Evolutionary conservation across 2,329 filamentous ascomycete species (phyloP), one percentile per base, ranked within the genome.

Genomic region (Beauveria sp.): DNA sequence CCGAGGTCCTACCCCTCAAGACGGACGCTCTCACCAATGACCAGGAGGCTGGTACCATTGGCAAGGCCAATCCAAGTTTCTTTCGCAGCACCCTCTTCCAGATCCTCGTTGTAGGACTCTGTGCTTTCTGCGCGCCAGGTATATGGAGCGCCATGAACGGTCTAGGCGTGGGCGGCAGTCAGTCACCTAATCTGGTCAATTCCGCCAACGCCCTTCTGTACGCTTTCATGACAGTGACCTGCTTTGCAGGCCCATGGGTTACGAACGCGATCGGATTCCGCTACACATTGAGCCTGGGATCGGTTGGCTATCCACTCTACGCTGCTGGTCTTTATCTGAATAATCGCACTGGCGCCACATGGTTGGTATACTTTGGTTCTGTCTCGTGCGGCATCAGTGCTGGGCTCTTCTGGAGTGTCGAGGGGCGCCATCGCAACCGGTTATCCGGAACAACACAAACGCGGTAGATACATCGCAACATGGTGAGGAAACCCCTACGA

Each of bases 331-430:
- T 88, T 1, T 88, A 88, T 70, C 79, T 78, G 57, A 87, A 88
- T 71, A 88, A 88, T 67, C 78, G 84, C 1, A 87, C 77, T 66
- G 81, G 82, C 2, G 82, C 75, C 2, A 79, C 82, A 60, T 89
- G 86, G 86, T 79, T 88, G 43, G 79, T 87, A 16, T 75, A 87
- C 7, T 74, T 89, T 38, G 86, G 85, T 2, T 83, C 82, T 10
- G 84, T 82, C 0, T 74, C 84, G 1, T 88, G 84, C 67, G 86
- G 86, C 20, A 75, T 87, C 22, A 83, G 80, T 0, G 86, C 86
- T 0, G 86, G 86, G 0, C 76, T 88, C 2, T 88, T 88, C 72
- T 89, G 86, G 86, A 82, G 83, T 72, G 83, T 84, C 0, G 86
- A 89, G 73, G 82, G 85, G 82, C 1, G 86, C 86, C 0, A 86